phyloP scores from a whole-genome alignment of 1,139 yeast species.

The Diutina scorzettiae region DNA sequence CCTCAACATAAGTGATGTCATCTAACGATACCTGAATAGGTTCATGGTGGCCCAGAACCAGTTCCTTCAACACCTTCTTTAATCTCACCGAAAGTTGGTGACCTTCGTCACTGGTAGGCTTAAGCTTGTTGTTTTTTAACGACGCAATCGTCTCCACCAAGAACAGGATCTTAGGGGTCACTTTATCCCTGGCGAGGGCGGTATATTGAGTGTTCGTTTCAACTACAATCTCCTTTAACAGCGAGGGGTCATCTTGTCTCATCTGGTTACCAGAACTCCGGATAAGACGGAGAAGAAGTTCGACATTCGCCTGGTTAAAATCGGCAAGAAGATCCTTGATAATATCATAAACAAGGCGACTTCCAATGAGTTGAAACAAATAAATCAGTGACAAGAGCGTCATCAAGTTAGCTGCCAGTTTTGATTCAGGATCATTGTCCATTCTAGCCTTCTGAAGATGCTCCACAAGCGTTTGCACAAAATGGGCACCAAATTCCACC shows the following conservation, averaged over 20 bases:
- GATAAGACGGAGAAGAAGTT: slow-evolving; percentile 58
- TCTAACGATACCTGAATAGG: slow-evolving; percentile 76
- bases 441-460: slow-evolving; percentile 27
- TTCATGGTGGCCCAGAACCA: slow-evolving; percentile 41
- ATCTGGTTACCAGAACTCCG: slow-evolving; percentile 74
- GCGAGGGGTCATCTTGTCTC: slow-evolving; percentile 80
- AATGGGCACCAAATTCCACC: slow-evolving; percentile 80
- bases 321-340: slow-evolving; percentile 43
- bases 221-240: slow-evolving; percentile 68
- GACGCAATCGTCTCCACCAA: slow-evolving; percentile 77
- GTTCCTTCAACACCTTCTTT: slow-evolving; percentile 53
- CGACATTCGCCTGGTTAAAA: slow-evolving; percentile 65
- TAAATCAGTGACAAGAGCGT: slow-evolving; percentile 68
- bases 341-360: slow-evolving; percentile 67
- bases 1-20: slow-evolving; percentile 67
- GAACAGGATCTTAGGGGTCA: slow-evolving; percentile 54
- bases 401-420: slow-evolving; percentile 59
- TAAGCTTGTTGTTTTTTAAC: slow-evolving; percentile 74
- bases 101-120: slow-evolving; percentile 34
- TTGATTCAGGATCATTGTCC: slow-evolving; percentile 12
- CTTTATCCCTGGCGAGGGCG: slow-evolving; percentile 11
- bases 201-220: slow-evolving; percentile 14
- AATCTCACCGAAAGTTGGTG: slow-evolving; percentile 44
- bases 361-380: slow-evolving; percentile 62
- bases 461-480: slow-evolving; percentile 70